Base-by-base conservation (phyloP, 2,329 filamentous ascomycete genomes). In the Trichoderma arundinaceum region DNA sequence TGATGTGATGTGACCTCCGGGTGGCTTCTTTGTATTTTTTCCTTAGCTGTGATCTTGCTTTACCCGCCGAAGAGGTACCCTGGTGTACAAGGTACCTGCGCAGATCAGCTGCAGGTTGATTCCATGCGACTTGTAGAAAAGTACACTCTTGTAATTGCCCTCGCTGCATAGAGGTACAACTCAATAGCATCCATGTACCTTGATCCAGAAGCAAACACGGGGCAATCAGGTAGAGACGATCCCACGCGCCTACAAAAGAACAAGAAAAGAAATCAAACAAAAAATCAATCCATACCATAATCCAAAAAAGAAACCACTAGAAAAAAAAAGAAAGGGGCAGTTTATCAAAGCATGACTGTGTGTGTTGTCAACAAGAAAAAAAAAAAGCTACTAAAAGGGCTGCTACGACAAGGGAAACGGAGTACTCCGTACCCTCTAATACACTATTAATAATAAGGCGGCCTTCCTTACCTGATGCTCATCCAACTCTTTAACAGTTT, bases 1-100 rank as follows among this genome's bases (percentile, higher is more conserved):
- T 62, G 59, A 62, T 19, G 59, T 62, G 59, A 62, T 62, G 48
- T 62, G 53, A 28, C 57, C 39, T n/a, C 44, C 22, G n/a, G 60
- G n/a, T 46, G 22, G 60, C 35, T 32, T 39, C 10, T 39, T 13
- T 39, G 4, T 57, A 15, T 57, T 44, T 22, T 32, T 51, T 28
- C 15, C 49, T 60, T 13, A 12, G n/a, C n/a, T n/a, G n/a, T n/a
- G n/a, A n/a, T n/a, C n/a, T n/a, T n/a, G n/a, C n/a, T n/a, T n/a
- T n/a, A n/a, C n/a, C n/a, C n/a, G n/a, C n/a, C n/a, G n/a, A n/a
- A n/a, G n/a, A n/a, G n/a, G n/a, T n/a, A n/a, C n/a, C n/a, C n/a
- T n/a, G n/a, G n/a, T n/a, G n/a, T n/a, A n/a, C n/a, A n/a, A n/a
- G n/a, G n/a, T n/a, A n/a, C n/a, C n/a, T n/a, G n/a, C n/a, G n/a